Base-by-base conservation (phyloP, 352 stramenopile genomes). In the Pythium dissimile region DNA sequence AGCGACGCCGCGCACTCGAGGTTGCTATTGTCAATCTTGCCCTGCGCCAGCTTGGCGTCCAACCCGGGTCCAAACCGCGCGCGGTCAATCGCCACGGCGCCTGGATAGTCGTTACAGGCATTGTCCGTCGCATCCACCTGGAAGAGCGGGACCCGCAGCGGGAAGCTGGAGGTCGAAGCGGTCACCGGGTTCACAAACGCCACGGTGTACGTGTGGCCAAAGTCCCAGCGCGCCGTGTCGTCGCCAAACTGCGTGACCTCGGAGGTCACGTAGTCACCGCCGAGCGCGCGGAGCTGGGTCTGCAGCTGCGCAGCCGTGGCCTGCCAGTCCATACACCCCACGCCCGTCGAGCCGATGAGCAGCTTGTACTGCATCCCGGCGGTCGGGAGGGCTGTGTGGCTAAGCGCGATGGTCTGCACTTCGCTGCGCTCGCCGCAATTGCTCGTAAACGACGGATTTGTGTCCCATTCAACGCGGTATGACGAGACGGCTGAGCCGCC, bases 401-500 rank as follows among this genome's bases (percentile, higher is more conserved):
- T 68, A 3, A 87, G 61, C 23, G 65, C 62, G 3, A 92, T n/a
- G 20, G 48, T 82, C 57, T 92, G 82, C 9, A 85, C 84, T 59
- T 94, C 82, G 47, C 70, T 66, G 16, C 64, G 69, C 62, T 94
- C 84, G 7, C 84, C 84, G 41, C 84, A 94, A 27, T 69, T 43
- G 41, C 79, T 92, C 11, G 80, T 84, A 64, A 98, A 98, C 15
- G 80, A 85, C n/a, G 84, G 59, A 13, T 68, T 87, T 20, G 79
- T 73, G 72, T 98, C 96, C 95, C 95, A 99, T 72, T 99, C 95
- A n/a, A 98, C 81, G 18, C 90, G 70, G 68, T 98, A 98, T 35
- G 82, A 82, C 5, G 72, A 85, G 30, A 96, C 71, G 0, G 64
- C 46, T 20, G 89, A 77, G 24, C 90, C 94, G n/a, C 95, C 94